Evolutionary conservation across 345 rosid species (phyloP), one percentile per base, ranked within the genome.

Genomic region (Linum usitatissimum): DNA sequence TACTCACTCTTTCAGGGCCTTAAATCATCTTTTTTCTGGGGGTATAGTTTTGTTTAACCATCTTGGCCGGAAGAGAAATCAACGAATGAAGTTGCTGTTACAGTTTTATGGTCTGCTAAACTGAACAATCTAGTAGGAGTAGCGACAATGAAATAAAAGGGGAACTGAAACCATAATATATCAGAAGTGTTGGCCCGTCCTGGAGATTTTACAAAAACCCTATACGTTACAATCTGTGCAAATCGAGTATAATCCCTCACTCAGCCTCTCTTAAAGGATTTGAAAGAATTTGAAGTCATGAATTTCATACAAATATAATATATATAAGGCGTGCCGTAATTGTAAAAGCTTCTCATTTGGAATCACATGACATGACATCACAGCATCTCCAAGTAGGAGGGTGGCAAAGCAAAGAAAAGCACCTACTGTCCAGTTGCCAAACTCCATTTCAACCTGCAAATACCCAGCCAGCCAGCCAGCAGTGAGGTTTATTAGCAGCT

Each of bases 171-270:
- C 38, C 6, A 34, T 34, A 34, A 34, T 34, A 34, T 34, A 34
- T 0, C 38, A 4, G 8, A 34, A 34, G 8, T 7, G 5, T 34
- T 34, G 5, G 38, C 5, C 38, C 3, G 38, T 34, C 38, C 3
- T 34, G 38, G 38, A 34, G 8, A 4, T 34, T 34, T 34, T 54
- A 63, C 18, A 30, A 42, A 62, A 57, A 36, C 56, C 57, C 18
- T 45, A 61, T 23, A 23, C 28, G 64, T 69, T 70, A 74, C 77
- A 70, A 59, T 42, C 53, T 36, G 53, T 54, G 64, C 69, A 70
- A 63, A 66, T 34, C 38, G 38, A 7, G 57, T 19, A 55, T 57
- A 42, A 67, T 48, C 38, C 40, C 18, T 59, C 65, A 13, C 55
- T n/a, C n/a, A n/a, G n/a, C 64, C 60, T 23, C 59, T 74, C n/a